Base-by-base conservation (phyloP, 169 alveolate genomes). In the Eimeria acervulina region DNA sequence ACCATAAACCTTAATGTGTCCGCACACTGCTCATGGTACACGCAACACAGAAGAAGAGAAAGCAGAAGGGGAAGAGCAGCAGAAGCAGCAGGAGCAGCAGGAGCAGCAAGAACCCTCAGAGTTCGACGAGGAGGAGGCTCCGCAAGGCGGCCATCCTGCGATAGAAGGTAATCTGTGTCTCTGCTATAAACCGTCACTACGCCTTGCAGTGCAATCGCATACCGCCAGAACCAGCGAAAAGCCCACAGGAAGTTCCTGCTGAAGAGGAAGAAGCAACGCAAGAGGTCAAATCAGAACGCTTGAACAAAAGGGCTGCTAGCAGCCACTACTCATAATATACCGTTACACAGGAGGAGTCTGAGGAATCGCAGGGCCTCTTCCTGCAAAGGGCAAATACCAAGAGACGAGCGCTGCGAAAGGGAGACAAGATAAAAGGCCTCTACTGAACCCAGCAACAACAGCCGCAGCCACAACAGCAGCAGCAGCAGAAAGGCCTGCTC, bases 331-430 rank as follows among this genome's bases (percentile, higher is more conserved):
- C 17, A 10, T 0, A 4, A 15, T 4, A 7, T n/a, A 21, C 26
- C 74, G 4, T 36, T 63, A 2, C 23, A 8, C 2, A 4, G 76
- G 1, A 66, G 76, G 76, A 66, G 1, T 28, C 10, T 0, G 76
- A 66, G 42, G 76, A 23, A 10, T 66, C 40, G 42, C 59, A 80
- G n/a, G 90, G 90, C 70, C 90, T 80, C 68, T 80, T 80, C 90
- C 26, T 80, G 63, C 90, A 80, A 28, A 42, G 15, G 19, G 19
- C 36, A 7, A 74, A 74, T 33, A 21, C 23, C 36, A 74, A 74
- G 85, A 74, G 55, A 26, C 55, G 47, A 40, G 47, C 85, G 55
- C 47, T 74, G 59, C 85, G 85, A 52, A 74, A 8, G 59, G 28
- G 40, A 36, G 31, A 21, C 36, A 38, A 40, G 3, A 21, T 19